Percentiles rank a stretch among this genome's conserved stretches.
Evolutionary conservation across 2,329 filamentous ascomycete genomes (phyloP).

Genomic region (Hypomyces perniciosus): DNA sequence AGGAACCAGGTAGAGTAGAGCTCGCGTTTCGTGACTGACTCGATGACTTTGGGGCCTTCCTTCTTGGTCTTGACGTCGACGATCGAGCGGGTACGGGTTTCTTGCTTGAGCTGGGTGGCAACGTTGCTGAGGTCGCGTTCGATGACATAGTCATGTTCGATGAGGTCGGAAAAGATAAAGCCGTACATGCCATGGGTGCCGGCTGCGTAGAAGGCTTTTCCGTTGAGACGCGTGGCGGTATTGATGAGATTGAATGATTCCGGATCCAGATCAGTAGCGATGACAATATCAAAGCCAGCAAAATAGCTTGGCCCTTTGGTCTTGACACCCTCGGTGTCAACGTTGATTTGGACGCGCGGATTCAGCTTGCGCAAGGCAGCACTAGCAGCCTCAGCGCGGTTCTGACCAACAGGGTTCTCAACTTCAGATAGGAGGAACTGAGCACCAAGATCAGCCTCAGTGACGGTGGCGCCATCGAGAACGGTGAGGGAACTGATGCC

Average conservation of each 20-base stretch:
- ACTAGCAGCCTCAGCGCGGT: conserved; percentile 76
- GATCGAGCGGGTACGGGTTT: conserved; percentile 73
- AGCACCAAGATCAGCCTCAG: conserved; percentile 71
- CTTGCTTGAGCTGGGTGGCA: conserved; percentile 51
- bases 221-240: conserved; percentile 72
- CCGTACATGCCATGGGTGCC: conserved; percentile 86
- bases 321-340: conserved; percentile 62
- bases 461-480: conserved; percentile 69
- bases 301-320: conserved; percentile 70
- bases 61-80: conserved; percentile 65
- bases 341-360: conserved; percentile 71
- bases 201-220: conserved; percentile 81
- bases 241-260: conserved; percentile 73
- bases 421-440: conserved; percentile 69
- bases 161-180: conserved; percentile 90
- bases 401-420: conserved; percentile 67
- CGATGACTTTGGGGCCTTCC: conserved; percentile 62
- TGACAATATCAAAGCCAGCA: conserved; percentile 72
- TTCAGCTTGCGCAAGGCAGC: conserved; percentile 80
- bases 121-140: conserved; percentile 79
- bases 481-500: conserved; percentile 88
- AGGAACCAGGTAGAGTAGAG: conserved; percentile 82
- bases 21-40: conserved; percentile 88
- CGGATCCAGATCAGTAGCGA: conserved; percentile 82
- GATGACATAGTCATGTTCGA: conserved; percentile 83